Base-by-base conservation (phyloP, 805 yeast species). In the Kregervanrija delftensis region DNA sequence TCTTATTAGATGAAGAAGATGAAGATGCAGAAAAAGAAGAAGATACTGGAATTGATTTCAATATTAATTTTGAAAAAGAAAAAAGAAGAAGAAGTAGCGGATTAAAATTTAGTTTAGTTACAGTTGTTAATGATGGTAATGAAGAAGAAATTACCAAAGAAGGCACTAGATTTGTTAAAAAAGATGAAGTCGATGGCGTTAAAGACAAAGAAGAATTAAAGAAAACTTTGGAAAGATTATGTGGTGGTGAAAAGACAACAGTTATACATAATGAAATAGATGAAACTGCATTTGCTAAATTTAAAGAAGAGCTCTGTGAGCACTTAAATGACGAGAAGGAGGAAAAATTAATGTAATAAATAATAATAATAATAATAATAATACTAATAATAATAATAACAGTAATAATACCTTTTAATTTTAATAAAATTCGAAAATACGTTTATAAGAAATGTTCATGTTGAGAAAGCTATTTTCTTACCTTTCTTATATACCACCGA, bases 41-140 rank as follows among this genome's bases (percentile, higher is more conserved):
- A 17, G 16, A 35, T 4, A 14, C n/a, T 14, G 13, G 22, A 32
- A 45, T 37, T 16, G 28, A 32, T 17, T 6, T 22, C 8, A 22
- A 22, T 22, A 22, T 22, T 22, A 22, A 22, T 22, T 8, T 22
- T 22, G 28, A 22, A 22, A 22, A 22, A 22, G 38, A 51, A 1
- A 47, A 53, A 16, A 50, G 50, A 31, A 46, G 66, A 35, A 47
- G 53, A 17, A 58, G 64, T 40, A 61, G 63, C 45, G 66, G 66
- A 2, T 47, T 61, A 28, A 55, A 54, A 28, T 54, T 62, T 46
- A 58, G 60, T 37, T 43, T 62, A 33, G 50, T 62, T 9, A 49
- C 49, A n/a, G 54, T 54, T 8, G 43, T 49, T 14, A 46, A 39
- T 15, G 45, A 46, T 34, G 42, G 47, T 30, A 46, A 42, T 34